Conservation (phyloP, 164 flowering plant species). For the Stephania cephalantha region DNA sequence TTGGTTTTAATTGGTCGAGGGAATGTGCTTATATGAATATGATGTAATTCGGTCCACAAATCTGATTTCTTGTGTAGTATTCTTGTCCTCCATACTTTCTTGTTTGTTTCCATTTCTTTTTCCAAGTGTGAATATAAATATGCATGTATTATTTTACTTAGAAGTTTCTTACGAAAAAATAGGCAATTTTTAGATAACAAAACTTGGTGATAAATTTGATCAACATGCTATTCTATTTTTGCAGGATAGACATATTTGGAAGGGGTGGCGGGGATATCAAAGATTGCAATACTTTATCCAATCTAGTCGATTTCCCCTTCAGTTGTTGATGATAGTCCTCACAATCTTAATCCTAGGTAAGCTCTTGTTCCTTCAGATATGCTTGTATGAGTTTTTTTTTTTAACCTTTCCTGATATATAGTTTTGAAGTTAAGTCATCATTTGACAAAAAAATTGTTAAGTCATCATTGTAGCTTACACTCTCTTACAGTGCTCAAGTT, state of each 20-base stretch:
- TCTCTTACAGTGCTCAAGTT: background rate
- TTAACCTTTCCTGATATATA: background rate
- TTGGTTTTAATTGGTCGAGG: too few species aligned
- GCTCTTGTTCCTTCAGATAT: slow-evolving; percentile 1
- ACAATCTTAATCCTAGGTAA: slow-evolving; percentile 19
- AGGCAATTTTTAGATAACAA: background rate
- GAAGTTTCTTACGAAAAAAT: background rate
- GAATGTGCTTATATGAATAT: too few species aligned
- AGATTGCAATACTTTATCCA: slow-evolving; percentile 13
- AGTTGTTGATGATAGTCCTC: slow-evolving; percentile 9
- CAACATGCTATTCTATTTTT: background rate
- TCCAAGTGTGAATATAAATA: background rate
- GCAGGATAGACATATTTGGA: slow-evolving; percentile 14
- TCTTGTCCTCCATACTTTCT: too few species aligned
- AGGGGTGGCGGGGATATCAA: slow-evolving; percentile 13
- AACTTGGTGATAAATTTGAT: background rate
- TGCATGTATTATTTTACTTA: background rate
- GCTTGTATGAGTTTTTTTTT: background rate
- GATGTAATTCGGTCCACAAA: too few species aligned
- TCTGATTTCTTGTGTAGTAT: too few species aligned
- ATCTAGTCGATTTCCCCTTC: slow-evolving; percentile 11
- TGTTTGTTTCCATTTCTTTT: too few species aligned
- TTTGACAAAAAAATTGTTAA: too few species aligned
- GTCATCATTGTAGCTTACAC: background rate
- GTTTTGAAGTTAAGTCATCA: background rate